Base-by-base conservation (phyloP, 768 basidiomycete genomes). In the Boletales sp. region DNA sequence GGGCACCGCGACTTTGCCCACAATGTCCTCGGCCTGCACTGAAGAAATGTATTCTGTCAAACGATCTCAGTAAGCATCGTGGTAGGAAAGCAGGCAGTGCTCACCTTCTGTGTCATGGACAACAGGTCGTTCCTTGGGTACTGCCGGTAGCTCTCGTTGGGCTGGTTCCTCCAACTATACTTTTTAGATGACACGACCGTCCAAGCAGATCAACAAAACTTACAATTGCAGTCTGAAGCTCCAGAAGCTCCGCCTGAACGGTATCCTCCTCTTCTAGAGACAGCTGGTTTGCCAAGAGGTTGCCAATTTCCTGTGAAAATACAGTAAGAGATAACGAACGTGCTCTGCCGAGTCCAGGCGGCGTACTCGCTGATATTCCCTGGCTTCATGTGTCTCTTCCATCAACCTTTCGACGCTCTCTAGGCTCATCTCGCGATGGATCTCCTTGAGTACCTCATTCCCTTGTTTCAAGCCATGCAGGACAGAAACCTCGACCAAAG, bases 381-480 rank as follows among this genome's bases (percentile, higher is more conserved):
- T 80, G 12, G 93, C 96, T 62, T 98, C 95, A 4, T 82, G 81
- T 0, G 94, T 96, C 70, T 96, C 91, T 57, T 87, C 91, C 74
- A 99, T 77, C 45, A 98, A 72, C 63, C 82, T 89, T 77, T 98
- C 95, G n/a, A 97, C 94, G 52, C 75, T 84, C 67, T 96, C 93
- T 9, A 93, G 60, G 58, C 84, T 91, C 82, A 99, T 84, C 68
- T 98, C 93, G 59, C 85, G 85, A 68, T 99, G 94, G 14, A 99
- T 87, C 69, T 96, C 84, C 67, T 88, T 92, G 40, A 99, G 74
- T 1, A 97, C 93, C 30, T 89, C 87, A 58, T 88, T 97, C 2
- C 96, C 96, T 70, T 94, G 92, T 66, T 91, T 82, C 39, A 99
- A 71, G 8, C 95, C 96, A 65, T 92, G 91, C 32, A 98, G 63